Evolutionary conservation across 495 filamentous ascomycete genomes (phyloP), one percentile per base, ranked within the genome.

Genomic region (Aspergillus sclerotioniger): DNA sequence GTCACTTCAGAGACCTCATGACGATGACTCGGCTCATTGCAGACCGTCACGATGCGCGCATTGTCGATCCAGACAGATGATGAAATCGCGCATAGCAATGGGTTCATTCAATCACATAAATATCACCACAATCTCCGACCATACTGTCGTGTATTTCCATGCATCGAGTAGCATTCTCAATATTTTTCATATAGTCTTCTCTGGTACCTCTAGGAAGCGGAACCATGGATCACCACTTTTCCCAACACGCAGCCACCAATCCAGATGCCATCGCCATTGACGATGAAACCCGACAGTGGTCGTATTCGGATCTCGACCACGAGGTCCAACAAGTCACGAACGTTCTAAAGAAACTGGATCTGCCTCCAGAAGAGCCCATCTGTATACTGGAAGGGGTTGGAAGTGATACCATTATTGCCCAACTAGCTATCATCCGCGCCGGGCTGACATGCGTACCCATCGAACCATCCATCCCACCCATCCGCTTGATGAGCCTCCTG

Each of bases 391-490:
- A 51, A 8, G 25, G 16, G 8, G 31, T 58, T 7, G 28, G 29
- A 1, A 15, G 20, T 7, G 50, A 28, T 9, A 16, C 32, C 16
- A 20, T 58, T 16, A 46, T 58, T 29, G 48, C 56, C 17, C 56
- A 58, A 25, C 48, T 58, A 25, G 56, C 56, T 47, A 48, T 47
- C 48, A 51, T 58, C 39, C 35, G 56, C 4, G 48, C 49, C 21
- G 50, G 56, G 10, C 17, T 58, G 39, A 58, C 56, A 25, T 58
- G 56, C 19, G 41, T 58, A 8, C 48, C 56, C 3, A 8, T 58
- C 9, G 41, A 35, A 10, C 48, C 56, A 37, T 52, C 35, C 13
- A 58, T 16, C 0, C 56, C 56, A 20, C 19, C 31, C 17, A 35
- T 52, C 20, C 56, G 56, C 8, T 37, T 58, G 0, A 51, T 21